Evolutionary conservation across 2,329 filamentous ascomycete genomes (phyloP), one percentile per base, ranked within the genome.

Genomic region (Cadophora sp.): DNA sequence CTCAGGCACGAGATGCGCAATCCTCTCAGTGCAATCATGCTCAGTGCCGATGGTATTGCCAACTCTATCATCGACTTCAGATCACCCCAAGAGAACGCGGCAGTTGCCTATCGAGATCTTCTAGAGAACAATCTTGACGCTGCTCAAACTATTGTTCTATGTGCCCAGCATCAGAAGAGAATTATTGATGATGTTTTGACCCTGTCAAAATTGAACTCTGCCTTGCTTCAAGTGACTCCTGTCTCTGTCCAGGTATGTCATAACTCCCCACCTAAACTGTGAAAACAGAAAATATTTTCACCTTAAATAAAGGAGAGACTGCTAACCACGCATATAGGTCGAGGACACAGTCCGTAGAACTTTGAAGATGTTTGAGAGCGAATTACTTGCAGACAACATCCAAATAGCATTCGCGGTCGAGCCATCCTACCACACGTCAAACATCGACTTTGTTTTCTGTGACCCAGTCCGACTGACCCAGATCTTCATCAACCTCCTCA

Each of bases 361-460:
- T 0, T 77, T 93, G 55, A 92, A 91, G 76, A 92, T 94, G 87
- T 93, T 93, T 72, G 90, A 93, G 76, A 83, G 89, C 4, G 91
- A 94, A 75, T 79, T 94, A 14, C 82, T 86, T 56, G 88, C 89
- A 4, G 89, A 91, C 66, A 87, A 88, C 41, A 94, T 94, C 66
- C 83, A 87, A 59, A 86, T 93, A 77, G 83, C 87, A 30, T 90
- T 93, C 70, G 81, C 83, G 1, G 84, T 93, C 45, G 88, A 91
- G 72, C 83, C 88, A 47, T 89, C 88, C 0, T 93, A 91, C 75
- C 81, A 85, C 16, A 81, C 85, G 9, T 78, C 92, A 50, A 83
- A 83, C 1, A 81, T 93, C 39, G 86, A 91, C 68, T 93, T 89
- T 89, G 88, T 91, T 59, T 89, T 84, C 68, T 82, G 93, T 50